Percentiles rank a stretch among this genome's conserved stretches.
Evolutionary conservation across 1,284 basidiomycete genomes (phyloP).

Genomic region (Inonotus hispidus): DNA sequence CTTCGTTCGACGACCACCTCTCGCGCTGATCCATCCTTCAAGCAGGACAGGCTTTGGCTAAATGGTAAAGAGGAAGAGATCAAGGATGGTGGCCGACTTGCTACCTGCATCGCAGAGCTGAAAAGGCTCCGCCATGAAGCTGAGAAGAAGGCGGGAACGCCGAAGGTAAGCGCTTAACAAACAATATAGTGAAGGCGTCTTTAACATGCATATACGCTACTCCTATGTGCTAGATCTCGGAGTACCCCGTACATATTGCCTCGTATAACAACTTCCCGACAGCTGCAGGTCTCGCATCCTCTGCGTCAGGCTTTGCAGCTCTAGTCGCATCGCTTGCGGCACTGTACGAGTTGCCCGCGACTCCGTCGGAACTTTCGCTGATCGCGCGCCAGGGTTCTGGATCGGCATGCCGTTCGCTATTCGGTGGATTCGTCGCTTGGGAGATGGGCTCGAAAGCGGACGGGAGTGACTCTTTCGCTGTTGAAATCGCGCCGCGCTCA

Average conservation of each 20-base stretch:
- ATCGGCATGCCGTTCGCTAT: constrained; percentile 95
- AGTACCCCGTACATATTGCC: constrained; percentile 76
- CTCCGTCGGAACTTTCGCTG: constrained; percentile 72
- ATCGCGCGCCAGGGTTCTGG: constrained; percentile 97
- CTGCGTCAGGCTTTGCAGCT: constrained; percentile 95
- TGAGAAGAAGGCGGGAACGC: constrained; percentile 64
- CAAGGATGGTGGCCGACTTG: constrained; percentile 73
- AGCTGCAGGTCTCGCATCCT: constrained; percentile 95
- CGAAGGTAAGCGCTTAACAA: constrained; percentile 50
- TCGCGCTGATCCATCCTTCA: constrained; percentile 75
- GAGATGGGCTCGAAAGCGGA: constrained; percentile 65
- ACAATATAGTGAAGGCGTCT: neutral
- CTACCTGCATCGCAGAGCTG: constrained; percentile 88
- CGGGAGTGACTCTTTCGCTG: constrained; percentile 85
- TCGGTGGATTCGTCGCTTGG: constrained; percentile 98
- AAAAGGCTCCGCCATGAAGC: constrained; percentile 69
- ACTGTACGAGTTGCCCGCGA: constrained; percentile 75
- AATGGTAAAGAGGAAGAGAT: constrained; percentile 91
- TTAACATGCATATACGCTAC: neutral
- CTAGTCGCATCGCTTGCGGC: constrained; percentile 86
- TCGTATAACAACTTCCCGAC: constrained; percentile 99
- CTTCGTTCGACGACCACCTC: constrained; percentile 93
- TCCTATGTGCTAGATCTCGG: constrained; percentile 51
- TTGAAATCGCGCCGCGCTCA: constrained; percentile 79
- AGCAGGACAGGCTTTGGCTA: constrained; percentile 84